Evolutionary conservation across 306 rosid genomes (phyloP).

Genomic region (Castanea sativa): DNA sequence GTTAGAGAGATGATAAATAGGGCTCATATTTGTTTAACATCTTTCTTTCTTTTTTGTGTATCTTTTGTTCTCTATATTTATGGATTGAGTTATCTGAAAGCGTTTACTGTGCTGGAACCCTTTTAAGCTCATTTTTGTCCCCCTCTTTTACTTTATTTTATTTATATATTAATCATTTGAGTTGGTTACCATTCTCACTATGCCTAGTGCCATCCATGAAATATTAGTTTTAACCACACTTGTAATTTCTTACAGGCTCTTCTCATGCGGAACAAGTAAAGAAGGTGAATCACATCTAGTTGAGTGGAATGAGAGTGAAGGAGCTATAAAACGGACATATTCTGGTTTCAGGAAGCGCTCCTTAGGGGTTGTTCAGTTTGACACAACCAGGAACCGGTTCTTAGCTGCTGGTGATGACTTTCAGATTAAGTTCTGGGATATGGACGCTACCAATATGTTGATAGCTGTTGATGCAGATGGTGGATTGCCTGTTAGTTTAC

Average conservation of each 20-base stretch:
- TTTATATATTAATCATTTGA: not conserved
- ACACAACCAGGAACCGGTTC: conserved; percentile 46
- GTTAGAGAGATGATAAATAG: not conserved
- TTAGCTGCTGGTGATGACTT: conserved; percentile 48
- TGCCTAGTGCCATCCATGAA: not conserved
- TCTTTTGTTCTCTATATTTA: not conserved
- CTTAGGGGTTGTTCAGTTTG: conserved; percentile 45
- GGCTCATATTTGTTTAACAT: not conserved
- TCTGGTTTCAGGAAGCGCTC: conserved; percentile 42
- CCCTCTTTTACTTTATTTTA: not conserved
- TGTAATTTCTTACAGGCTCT: conserved; percentile 26
- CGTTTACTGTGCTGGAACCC: not conserved
- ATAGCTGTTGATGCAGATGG: conserved; percentile 44
- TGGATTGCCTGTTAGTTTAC: conserved; percentile 37
- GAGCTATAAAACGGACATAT: conserved; percentile 44
- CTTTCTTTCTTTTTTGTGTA: not conserved
- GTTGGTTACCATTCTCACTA: not conserved
- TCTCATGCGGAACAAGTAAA: conserved; percentile 48
- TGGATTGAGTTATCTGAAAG: not conserved
- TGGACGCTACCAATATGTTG: conserved; percentile 35
- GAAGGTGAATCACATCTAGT: conserved; percentile 50
- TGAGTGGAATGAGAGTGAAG: conserved; percentile 54
- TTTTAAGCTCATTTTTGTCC: not conserved
- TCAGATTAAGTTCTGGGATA: conserved; percentile 53
- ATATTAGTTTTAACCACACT: not conserved